Base-by-base conservation (phyloP, 352 stramenopile species). In the Phytophthora pluvialis region DNA sequence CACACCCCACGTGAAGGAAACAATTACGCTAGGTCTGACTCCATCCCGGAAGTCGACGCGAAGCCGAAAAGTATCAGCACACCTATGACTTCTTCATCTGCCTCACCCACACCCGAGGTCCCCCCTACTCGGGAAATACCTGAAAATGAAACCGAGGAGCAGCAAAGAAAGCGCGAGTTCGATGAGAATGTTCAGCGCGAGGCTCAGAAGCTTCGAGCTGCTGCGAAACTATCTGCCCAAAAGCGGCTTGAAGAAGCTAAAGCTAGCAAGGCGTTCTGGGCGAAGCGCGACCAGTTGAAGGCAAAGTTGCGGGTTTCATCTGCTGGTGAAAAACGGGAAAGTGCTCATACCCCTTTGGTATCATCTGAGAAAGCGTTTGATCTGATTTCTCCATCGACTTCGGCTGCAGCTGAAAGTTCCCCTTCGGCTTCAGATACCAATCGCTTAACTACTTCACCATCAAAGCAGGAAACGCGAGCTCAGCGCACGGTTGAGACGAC, bases 241-340 rank as follows among this genome's bases (percentile, higher is more conserved):
- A 92, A 93, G 55, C 72, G 85, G 3, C 77, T 93, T 35, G 85
- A 94, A 68, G 77, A 91, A 68, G 81, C 85, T 4, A 91, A 88
- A 60, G 76, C 79, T n/a, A 90, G 64, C 25, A 84, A 76, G 31
- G 58, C 73, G 1, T 88, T 89, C 45, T 90, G 81, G 80, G 68
- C 77, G 13, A 88, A 89, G 62, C 64, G 80, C 15, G 79, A 90
- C 26, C 65, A 87, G 18, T 32, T 73, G 12, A 89, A 86, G 45
- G 49, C 59, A 9, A 80, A 79, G 26, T 16, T 79, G 28, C 66
- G 71, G 43, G 42, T 60, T 49, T 71, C 60, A 1, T 68, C 53
- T 25, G 47, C 52, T 26, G 57, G 45, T 25, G 54, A 64, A 4
- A 67, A 67, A 18, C 45, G 25, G 11, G 60, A 44, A 35, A 61